Evolutionary conservation across 176 grass and related monocot genomes (phyloP).

Genomic region (Bromus sterilis): DNA sequence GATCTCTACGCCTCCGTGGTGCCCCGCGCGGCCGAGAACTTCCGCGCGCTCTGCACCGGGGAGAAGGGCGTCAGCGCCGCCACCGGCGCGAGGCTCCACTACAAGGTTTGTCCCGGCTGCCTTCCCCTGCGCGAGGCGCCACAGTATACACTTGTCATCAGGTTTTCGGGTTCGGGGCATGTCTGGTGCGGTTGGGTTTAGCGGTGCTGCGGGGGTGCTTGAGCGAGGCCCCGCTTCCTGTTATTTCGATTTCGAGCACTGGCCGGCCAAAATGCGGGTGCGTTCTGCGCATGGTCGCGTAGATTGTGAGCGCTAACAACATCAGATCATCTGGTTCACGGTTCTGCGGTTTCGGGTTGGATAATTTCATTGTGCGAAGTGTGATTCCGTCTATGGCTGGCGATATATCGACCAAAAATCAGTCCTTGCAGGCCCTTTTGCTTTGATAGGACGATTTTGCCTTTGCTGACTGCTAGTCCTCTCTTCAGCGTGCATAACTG

Average conservation of each 20-base stretch:
- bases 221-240: neutral
- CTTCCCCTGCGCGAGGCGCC: neutral
- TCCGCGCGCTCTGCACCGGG: constrained; percentile 91
- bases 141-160: neutral
- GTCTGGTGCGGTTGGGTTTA: neutral
- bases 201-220: neutral
- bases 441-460: neutral
- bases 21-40: constrained; percentile 85
- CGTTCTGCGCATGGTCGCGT: neutral
- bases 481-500: constrained; percentile 5
- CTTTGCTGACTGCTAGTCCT: neutral
- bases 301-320: neutral
- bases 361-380: neutral
- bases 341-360: neutral
- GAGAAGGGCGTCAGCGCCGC: constrained; percentile 60
- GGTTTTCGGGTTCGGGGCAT: neutral
- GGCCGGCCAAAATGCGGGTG: too few relatives aligned
- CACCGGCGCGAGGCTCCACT: constrained; percentile 63
- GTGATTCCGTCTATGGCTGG: neutral
- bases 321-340: neutral
- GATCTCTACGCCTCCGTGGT: constrained; percentile 65
- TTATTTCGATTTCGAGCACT: neutral
- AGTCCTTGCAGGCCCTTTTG: neutral
- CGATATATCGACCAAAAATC: neutral
- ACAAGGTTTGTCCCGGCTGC: constrained; percentile 37